phyloP scores from a whole-genome alignment of 345 rosid genomes.

The Populus nigra region DNA sequence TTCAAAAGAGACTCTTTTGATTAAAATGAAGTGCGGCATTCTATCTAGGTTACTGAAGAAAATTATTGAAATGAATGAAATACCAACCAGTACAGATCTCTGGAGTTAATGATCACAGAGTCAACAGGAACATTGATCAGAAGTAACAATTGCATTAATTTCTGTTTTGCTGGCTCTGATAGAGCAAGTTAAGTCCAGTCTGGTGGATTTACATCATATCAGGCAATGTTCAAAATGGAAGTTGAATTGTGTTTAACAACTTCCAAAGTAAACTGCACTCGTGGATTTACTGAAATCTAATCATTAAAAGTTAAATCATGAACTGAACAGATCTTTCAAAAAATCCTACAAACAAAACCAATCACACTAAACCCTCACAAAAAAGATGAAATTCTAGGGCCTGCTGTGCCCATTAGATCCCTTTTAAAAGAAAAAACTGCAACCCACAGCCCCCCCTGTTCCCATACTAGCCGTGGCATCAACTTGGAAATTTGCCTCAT shows the following conservation, averaged over 20 bases:
- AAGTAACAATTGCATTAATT: neutral
- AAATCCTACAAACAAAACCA: neutral
- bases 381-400: neutral
- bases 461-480: neutral
- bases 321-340: too few species aligned
- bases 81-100: neutral
- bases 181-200: neutral
- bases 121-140: neutral
- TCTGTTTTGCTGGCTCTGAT: neutral
- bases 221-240: neutral
- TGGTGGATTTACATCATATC: neutral
- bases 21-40: neutral
- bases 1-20: neutral
- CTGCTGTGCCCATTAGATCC: neutral
- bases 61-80: neutral
- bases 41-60: neutral
- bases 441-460: neutral
- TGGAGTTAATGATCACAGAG: neutral
- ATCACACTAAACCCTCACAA: neutral
- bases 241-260: neutral
- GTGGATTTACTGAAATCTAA: neutral
- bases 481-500: neutral
- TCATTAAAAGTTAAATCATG: too few species aligned
- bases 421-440: neutral
- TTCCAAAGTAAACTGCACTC: neutral